Conservation (phyloP, 202 grass and related monocot genomes). For the Eragrostis tef region DNA sequence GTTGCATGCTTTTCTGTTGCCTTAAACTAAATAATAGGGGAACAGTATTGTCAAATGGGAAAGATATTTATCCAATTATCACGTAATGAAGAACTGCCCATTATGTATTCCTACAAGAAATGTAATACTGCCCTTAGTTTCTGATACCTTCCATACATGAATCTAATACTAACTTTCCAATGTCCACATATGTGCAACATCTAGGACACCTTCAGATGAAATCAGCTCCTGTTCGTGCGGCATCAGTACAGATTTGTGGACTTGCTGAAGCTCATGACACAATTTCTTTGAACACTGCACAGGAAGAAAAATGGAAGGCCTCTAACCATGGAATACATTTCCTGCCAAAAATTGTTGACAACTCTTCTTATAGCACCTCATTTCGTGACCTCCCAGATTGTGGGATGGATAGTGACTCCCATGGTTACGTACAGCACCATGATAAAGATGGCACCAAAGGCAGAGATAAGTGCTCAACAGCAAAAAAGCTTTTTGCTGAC, state of each 20-base stretch:
- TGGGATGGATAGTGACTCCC: constrained; percentile 49
- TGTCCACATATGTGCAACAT: constrained; percentile 14
- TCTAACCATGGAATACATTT: constrained; percentile 43
- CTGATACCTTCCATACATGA: constrained; percentile 14
- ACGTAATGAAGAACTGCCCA: constrained; percentile 30
- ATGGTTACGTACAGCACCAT: constrained; percentile 58
- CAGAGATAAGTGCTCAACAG: constrained; percentile 59
- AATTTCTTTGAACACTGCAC: constrained; percentile 30
- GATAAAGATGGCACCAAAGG: constrained; percentile 55
- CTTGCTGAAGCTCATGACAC: constrained; percentile 51
- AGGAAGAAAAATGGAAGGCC: constrained; percentile 32
- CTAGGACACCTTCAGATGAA: constrained; percentile 54
- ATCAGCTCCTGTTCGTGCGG: constrained; percentile 39
- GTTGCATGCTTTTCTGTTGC: constrained; percentile 6
- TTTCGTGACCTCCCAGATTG: constrained; percentile 36
- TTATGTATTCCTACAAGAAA: neutral
- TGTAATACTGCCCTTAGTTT: constrained; percentile 13
- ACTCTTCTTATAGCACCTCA: constrained; percentile 36
- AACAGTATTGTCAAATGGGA: constrained; percentile 5
- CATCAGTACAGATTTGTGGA: constrained; percentile 49
- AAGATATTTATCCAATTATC: neutral
- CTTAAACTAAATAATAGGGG: neutral
- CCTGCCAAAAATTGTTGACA: constrained; percentile 40
- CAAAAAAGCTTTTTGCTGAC: constrained; percentile 84
- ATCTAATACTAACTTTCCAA: constrained; percentile 32